Evolutionary conservation across 306 rosid species (phyloP).

Genomic region (Gillenia trifoliata): DNA sequence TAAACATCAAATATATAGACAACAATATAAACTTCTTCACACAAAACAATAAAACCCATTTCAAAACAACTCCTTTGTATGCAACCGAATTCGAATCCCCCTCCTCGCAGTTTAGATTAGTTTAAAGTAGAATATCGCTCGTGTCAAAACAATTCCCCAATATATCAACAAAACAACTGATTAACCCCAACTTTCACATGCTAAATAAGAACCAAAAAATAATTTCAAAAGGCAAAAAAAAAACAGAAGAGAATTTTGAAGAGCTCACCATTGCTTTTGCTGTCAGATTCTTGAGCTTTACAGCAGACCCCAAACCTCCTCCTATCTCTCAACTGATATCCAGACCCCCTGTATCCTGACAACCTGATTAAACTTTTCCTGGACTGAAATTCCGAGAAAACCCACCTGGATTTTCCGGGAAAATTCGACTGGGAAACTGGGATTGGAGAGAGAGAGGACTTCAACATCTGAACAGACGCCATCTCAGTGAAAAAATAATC

Average conservation of each 20-base stretch:
- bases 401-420: constrained; percentile 39
- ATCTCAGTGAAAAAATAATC: constrained; percentile 28
- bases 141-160: neutral
- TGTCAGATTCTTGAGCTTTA: constrained; percentile 50
- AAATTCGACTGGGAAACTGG: constrained; percentile 46
- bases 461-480: constrained; percentile 61
- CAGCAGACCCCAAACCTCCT: constrained; percentile 44
- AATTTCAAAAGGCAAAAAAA: neutral
- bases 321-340: constrained; percentile 22
- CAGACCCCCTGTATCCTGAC: constrained; percentile 24
- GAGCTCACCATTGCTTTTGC: constrained; percentile 67
- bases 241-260: neutral
- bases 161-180: neutral
- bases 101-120: neutral
- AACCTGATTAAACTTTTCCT: constrained; percentile 32
- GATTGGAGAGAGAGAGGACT: constrained; percentile 49
- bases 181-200: neutral
- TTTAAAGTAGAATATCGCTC: neutral
- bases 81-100: neutral
- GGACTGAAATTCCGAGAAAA: constrained; percentile 27
- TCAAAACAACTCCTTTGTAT: neutral
- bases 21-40: neutral
- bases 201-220: neutral
- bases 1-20: neutral
- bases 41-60: neutral